phyloP scores from a whole-genome alignment of 1,284 basidiomycete genomes.

The Inonotus hispidus region DNA sequence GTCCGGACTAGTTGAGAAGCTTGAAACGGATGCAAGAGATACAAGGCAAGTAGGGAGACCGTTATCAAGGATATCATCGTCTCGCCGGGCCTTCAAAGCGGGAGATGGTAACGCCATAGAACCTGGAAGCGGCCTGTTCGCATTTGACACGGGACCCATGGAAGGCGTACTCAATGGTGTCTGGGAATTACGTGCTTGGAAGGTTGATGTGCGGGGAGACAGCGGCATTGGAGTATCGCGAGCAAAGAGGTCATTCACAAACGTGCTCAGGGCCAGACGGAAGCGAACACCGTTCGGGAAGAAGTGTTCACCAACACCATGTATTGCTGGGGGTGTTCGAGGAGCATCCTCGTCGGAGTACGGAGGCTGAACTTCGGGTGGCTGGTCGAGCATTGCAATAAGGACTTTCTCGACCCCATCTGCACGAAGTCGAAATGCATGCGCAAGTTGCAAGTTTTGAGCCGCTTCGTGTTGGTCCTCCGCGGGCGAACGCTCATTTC shows the following conservation, averaged over 20 bases:
- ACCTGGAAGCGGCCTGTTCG: constrained; percentile 23
- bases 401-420: constrained; percentile 77
- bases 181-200: constrained; percentile 22
- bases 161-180: constrained; percentile 25
- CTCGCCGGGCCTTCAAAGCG: constrained; percentile 22
- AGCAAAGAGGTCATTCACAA: constrained; percentile 75
- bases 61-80: constrained; percentile 15
- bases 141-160: constrained; percentile 19
- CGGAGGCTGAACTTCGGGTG: constrained; percentile 48
- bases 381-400: constrained; percentile 71
- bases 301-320: constrained; percentile 38
- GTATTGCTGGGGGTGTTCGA: constrained; percentile 47
- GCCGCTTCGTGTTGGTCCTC: constrained; percentile 56
- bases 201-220: constrained; percentile 35
- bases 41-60: constrained; percentile 34
- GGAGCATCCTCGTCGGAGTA: constrained; percentile 40
- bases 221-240: constrained; percentile 55
- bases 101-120: constrained; percentile 20
- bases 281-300: constrained; percentile 78
- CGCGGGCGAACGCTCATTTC: constrained; percentile 43
- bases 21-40: constrained; percentile 35
- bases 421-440: constrained; percentile 58
- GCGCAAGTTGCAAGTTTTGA: constrained; percentile 58
- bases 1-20: constrained; percentile 11
- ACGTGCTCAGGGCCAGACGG: constrained; percentile 60